Evolutionary conservation across 345 rosid species (phyloP).

Genomic region (Adansonia digitata): DNA sequence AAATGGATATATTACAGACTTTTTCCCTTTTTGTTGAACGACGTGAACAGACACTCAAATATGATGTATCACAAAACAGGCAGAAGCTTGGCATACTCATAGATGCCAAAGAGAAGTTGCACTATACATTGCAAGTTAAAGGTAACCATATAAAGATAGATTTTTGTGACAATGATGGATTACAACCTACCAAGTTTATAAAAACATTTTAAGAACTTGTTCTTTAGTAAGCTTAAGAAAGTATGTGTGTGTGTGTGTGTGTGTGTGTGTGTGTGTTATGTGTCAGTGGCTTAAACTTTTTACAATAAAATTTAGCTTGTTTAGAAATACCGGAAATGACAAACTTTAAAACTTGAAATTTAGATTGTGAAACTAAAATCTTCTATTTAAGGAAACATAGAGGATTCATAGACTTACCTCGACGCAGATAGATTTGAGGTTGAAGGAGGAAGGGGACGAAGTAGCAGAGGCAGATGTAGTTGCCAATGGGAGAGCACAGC

Average conservation of each 20-base stretch:
- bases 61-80: conserved; percentile 17
- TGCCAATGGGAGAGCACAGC: too few relatives aligned
- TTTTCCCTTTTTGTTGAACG: too few relatives aligned
- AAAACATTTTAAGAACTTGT: not conserved
- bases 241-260: too few relatives aligned
- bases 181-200: not conserved
- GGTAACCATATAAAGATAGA: conserved; percentile 16
- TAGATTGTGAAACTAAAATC: conserved; percentile 3
- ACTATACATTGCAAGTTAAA: conserved; percentile 16
- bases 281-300: conserved; percentile 4
- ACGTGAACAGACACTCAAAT: conserved; percentile 33
- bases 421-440: too few relatives aligned
- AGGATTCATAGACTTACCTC: too few relatives aligned
- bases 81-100: conserved; percentile 22
- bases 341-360: conserved; percentile 2
- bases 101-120: conserved; percentile 13
- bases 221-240: conserved; percentile 13
- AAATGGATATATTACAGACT: too few relatives aligned
- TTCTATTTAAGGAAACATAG: conserved; percentile 16
- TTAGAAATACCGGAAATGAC: not conserved
- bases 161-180: conserved; percentile 5
- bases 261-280: too few relatives aligned
- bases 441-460: too few relatives aligned
- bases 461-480: too few relatives aligned
- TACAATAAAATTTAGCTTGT: not conserved